Evolutionary conservation across 208 protist genomes (phyloP), one percentile per base, ranked within the genome.

Genomic region (Angomonas ambiguus): DNA sequence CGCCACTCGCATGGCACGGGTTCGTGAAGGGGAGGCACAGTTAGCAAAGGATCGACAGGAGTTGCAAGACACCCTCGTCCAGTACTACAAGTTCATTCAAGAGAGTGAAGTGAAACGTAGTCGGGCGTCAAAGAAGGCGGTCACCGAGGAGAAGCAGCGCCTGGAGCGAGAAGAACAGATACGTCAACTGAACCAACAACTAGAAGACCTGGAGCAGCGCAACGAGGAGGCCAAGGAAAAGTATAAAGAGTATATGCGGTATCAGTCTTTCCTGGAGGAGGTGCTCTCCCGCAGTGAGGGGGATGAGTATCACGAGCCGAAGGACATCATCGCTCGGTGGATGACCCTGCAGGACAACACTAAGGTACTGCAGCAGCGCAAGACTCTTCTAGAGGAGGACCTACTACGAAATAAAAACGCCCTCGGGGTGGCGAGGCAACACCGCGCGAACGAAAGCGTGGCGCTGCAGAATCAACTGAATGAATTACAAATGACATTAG

Each of bases 61-160:
- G 66, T 76, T 97, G 56, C 90, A 97, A 64, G 92, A 96, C 65
- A 96, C 83, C 20, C 79, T 97, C 3, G 92, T 97, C 67, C 84
- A 90, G 72, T 96, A 95, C 72, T 96, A 97, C 83, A 97, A 97
- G 71, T 97, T 96, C 65, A 97, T 97, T 49, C 92, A 97, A 51
- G 89, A 97, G 51, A 97, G 95, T 45, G 92, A 97, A 56, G 88
- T 97, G 59, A 97, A 96, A 74, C 86, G 87, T 32, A 92, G 75
- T 30, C 73, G 92, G 2, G 92, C 92, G 20, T 83, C 77, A 33
- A 92, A 92, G 69, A 97, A 97, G 77, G 90, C 90, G 1, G 59
- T 75, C 3, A 88, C 82, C 3, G 92, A 97, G 45, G 85, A 94
- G 62, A 78, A 81, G 38, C 88, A 92, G 65, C 77, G 85, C 32